Evolutionary conservation across 2,329 filamentous ascomycete genomes (phyloP), one percentile per base, ranked within the genome.

Genomic region (Plectosphaerella plurivora): DNA sequence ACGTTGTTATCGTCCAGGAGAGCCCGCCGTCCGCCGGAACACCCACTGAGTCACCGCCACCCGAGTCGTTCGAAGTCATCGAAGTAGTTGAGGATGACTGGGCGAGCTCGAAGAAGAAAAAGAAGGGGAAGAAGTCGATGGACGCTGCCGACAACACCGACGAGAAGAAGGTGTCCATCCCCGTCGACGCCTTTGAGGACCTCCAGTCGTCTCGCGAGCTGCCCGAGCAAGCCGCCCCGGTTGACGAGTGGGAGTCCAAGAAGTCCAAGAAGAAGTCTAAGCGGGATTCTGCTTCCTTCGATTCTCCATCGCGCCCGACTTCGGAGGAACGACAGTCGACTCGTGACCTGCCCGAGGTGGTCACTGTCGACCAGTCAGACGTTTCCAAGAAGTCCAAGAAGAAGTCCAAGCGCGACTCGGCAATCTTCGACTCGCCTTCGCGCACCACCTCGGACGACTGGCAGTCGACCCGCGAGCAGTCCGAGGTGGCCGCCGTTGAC

Each of bases 171-270:
- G 60, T 64, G 9, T 64, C 67, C 5, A 61, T 65, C 14, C 61
- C 65, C 22, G 53, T 62, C 14, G 65, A 67, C 36, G 62, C 62
- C 33, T 64, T 62, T 53, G 60, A 65, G 18, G 63, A 68, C 48
- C 49, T 60, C 41, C 55, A 59, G 41, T 22, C 24, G 28, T 45
- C 60, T 39, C 54, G 62, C 42, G 28, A 33, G 28, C 8, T 33
- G 28, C 28, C 28, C 28, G 58, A 61, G 16, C 53, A 54, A 16
- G 58, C 56, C 9, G 50, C 54, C 39, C 59, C 63, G 16, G 45
- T 53, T 24, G 72, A 68, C 24, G 67, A 71, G 12, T 69, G 67
- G 64, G 66, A 65, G 11, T 61, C 68, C 15, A 68, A 61, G 50
- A 68, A 65, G 53, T 63, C 63, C 7, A 68, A 61, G 57, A 68